phyloP scores from a whole-genome alignment of 805 yeast genomes.

The Kodamaea nitidulidarum region DNA sequence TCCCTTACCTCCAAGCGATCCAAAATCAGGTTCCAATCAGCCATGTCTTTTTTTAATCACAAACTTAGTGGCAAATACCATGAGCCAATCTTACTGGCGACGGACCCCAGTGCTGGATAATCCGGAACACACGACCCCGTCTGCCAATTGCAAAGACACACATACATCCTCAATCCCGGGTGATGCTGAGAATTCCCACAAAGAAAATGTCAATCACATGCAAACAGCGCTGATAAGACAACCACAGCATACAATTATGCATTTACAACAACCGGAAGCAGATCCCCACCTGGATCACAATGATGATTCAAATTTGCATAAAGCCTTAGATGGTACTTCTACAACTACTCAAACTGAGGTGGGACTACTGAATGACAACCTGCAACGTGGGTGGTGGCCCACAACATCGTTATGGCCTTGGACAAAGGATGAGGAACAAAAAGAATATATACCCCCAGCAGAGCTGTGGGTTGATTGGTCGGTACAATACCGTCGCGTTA shows the following conservation, averaged over 20 bases:
- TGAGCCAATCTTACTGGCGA: slow-evolving; percentile 4
- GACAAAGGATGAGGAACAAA: slow-evolving; percentile 1
- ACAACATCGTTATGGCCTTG: not conserved
- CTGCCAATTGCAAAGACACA: not conserved
- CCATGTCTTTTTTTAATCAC: slow-evolving; percentile 1
- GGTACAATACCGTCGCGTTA: slow-evolving; percentile 11
- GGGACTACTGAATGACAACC: not conserved
- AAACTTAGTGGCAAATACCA: slow-evolving; percentile 3
- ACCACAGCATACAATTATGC: too few relatives aligned
- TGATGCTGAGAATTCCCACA: not conserved
- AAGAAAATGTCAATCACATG: too few relatives aligned
- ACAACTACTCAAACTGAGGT: too few relatives aligned
- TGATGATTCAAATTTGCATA: too few relatives aligned
- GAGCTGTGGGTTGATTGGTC: slow-evolving; percentile 13
- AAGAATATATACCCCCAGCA: not conserved
- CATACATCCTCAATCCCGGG: not conserved
- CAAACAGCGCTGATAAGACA: too few relatives aligned
- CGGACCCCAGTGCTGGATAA: slow-evolving; percentile 1
- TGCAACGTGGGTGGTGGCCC: slow-evolving; percentile 1
- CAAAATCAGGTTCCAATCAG: slow-evolving; percentile 13
- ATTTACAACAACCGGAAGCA: too few relatives aligned
- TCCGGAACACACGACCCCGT: not conserved
- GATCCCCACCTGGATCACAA: too few relatives aligned
- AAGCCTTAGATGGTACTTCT: too few relatives aligned
- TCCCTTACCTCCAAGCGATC: slow-evolving; percentile 28